A percentile compares a stretch with the other conserved stretches of the same genome.
Conservation (phyloP, 1,284 basidiomycete genomes). For the Cryptococcus jaspeensis region DNA sequence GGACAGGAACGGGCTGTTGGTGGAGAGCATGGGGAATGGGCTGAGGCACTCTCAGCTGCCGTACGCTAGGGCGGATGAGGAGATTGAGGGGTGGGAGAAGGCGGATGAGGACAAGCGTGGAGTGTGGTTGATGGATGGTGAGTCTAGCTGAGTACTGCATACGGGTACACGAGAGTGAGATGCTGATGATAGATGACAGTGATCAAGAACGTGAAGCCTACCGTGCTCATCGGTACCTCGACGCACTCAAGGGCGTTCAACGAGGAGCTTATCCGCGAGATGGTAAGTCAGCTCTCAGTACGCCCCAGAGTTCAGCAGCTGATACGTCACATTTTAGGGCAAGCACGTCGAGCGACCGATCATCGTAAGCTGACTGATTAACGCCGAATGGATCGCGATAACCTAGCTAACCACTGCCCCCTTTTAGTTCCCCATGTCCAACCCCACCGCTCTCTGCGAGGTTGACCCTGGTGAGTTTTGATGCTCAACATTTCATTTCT, state of each 20-base stretch:
- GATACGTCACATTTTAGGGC: conserved; percentile 36
- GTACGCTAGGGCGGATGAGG: conserved; percentile 52
- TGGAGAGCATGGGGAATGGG: conserved; percentile 54
- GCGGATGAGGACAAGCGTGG: conserved; percentile 43
- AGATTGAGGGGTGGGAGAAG: conserved; percentile 49
- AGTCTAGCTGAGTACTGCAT: conserved; percentile 54
- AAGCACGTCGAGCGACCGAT: conserved; percentile 69
- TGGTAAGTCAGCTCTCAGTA: conserved; percentile 50
- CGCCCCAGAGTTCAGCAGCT: conserved; percentile 43
- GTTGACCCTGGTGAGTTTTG: conserved; percentile 62
- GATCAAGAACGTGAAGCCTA: conserved; percentile 67
- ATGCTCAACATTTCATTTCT: neutral
- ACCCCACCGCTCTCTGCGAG: conserved; percentile 74
- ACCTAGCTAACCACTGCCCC: neutral
- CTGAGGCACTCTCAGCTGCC: conserved; percentile 49
- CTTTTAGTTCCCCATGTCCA: conserved; percentile 66
- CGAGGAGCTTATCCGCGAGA: conserved; percentile 66
- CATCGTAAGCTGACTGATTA: conserved; percentile 52
- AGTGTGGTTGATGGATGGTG: conserved; percentile 52
- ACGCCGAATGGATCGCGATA: neutral
- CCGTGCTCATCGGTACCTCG: conserved; percentile 79
- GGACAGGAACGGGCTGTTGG: conserved; percentile 52
- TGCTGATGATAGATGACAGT: conserved; percentile 51
- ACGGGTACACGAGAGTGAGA: neutral
- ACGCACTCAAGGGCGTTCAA: conserved; percentile 77